phyloP scores from a whole-genome alignment of 306 rosid species.

The Acacia acuminata region DNA sequence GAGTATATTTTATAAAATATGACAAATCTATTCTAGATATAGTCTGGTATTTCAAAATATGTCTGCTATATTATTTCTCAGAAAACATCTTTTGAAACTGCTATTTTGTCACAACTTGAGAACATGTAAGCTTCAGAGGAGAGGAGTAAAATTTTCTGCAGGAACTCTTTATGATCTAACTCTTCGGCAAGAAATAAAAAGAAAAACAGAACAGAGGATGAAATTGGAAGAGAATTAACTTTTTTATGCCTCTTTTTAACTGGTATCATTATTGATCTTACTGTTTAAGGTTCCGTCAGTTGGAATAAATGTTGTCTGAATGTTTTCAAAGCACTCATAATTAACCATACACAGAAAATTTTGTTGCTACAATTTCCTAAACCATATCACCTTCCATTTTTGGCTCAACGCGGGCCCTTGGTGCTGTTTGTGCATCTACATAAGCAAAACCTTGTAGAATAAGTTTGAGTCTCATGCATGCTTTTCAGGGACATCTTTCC shows the following conservation, averaged over 20 bases:
- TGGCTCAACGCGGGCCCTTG: conserved; percentile 21
- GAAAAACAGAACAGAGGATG: conserved; percentile 26
- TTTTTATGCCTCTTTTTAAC: conserved; percentile 27
- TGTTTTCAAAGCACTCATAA: conserved; percentile 23
- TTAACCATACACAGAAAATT: conserved; percentile 27
- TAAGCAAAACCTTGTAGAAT: conserved; percentile 35
- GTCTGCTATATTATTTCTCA: neutral
- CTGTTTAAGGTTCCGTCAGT: conserved; percentile 24
- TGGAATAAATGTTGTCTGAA: conserved; percentile 9
- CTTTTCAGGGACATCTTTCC: conserved; percentile 38
- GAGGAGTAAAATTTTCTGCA: neutral
- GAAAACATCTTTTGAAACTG: conserved; percentile 15
- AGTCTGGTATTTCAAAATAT: neutral
- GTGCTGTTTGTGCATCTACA: conserved; percentile 27
- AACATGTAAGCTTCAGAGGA: conserved; percentile 11
- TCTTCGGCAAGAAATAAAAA: conserved; percentile 7
- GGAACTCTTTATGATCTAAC: conserved; percentile 26
- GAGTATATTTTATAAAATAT: neutral
- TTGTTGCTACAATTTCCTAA: conserved; percentile 27
- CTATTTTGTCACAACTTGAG: conserved; percentile 5
- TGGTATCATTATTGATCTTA: conserved; percentile 30
- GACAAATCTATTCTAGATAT: neutral
- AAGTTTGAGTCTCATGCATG: conserved; percentile 35
- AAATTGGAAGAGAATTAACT: conserved; percentile 36
- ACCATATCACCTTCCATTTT: conserved; percentile 23